These are phyloP conservation scores for Inga oerstediana DNA, from an alignment of 306 rosid species.

Conservation along the genomic window DNA sequence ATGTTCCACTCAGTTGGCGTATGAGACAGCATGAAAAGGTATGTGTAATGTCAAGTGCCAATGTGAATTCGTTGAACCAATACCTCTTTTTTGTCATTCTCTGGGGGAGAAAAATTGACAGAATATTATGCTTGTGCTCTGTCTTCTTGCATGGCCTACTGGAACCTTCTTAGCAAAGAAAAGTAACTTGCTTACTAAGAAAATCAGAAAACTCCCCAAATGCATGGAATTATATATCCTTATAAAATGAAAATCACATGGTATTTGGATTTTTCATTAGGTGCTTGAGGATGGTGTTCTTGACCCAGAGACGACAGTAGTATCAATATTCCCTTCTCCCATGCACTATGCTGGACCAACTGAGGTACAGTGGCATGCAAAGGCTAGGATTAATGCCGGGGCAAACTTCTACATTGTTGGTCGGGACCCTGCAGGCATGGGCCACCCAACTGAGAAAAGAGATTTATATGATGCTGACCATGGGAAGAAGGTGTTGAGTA, in stretches of 20 bases:
- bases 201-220: background rate
- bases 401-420: constrained; percentile 98
- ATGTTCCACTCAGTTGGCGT: constrained; percentile 94
- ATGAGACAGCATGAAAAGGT: constrained; percentile 99
- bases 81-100: background rate
- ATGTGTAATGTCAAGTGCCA: background rate
- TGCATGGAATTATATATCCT: constrained; percentile 4
- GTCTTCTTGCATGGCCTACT: background rate
- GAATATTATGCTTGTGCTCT: background rate
- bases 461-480: constrained; percentile 97
- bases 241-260: constrained; percentile 2
- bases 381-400: constrained; percentile 97
- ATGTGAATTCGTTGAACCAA: background rate
- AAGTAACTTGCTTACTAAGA: background rate
- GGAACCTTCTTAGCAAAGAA: background rate
- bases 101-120: background rate
- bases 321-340: constrained; percentile 97
- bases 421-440: constrained; percentile 99
- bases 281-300: constrained; percentile 99
- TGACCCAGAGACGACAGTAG: constrained; percentile 96
- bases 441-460: constrained; percentile 89
- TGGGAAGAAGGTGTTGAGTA: constrained; percentile 96
- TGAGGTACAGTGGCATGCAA: constrained; percentile 99
- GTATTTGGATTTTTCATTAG: constrained; percentile 41
- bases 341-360: constrained; percentile 99